These are phyloP conservation scores for Suillus occidentalis DNA, from an alignment of 768 basidiomycete genomes.

Conservation along the genomic window DNA sequence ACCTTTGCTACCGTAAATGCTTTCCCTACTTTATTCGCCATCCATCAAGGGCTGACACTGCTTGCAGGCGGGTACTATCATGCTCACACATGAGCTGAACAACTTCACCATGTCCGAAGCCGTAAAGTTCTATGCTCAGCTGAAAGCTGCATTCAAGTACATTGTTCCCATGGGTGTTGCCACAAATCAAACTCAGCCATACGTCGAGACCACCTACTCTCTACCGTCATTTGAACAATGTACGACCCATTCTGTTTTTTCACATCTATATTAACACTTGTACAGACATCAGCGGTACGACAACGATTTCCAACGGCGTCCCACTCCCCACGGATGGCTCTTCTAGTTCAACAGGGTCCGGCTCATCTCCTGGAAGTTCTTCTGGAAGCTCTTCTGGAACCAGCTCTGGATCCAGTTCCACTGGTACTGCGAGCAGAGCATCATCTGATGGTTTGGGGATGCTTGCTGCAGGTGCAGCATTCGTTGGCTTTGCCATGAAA, in stretches of 20 bases:
- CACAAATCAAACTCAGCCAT: slow-evolving; percentile 51
- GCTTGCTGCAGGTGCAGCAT: slow-evolving; percentile 16
- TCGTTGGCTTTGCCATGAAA: slow-evolving; percentile 16
- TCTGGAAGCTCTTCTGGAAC: not conserved
- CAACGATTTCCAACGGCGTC: slow-evolving; percentile 10
- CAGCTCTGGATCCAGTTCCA: not conserved
- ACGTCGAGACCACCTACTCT: slow-evolving; percentile 46
- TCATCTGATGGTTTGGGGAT: slow-evolving; percentile 10
- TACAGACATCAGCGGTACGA: slow-evolving; percentile 28
- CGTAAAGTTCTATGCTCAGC: slow-evolving; percentile 46
- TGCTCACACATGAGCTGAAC: slow-evolving; percentile 59
- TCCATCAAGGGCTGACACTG: not conserved
- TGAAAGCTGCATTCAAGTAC: slow-evolving; percentile 46
- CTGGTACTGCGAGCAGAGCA: slow-evolving; percentile 2
- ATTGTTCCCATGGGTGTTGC: slow-evolving; percentile 56
- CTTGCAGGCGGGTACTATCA: slow-evolving; percentile 47
- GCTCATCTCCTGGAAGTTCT: not conserved
- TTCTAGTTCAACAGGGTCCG: slow-evolving; percentile 9
- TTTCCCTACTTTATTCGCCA: not conserved
- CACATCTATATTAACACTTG: not conserved
- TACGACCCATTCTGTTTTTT: slow-evolving; percentile 22
- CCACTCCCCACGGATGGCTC: slow-evolving; percentile 8
- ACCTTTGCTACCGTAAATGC: slow-evolving; percentile 37
- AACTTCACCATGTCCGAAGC: slow-evolving; percentile 64
- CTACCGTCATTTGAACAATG: slow-evolving; percentile 49